Percentiles rank a stretch among this genome's conserved stretches.
Evolutionary conservation across 805 yeast species (phyloP).

Genomic region (Wickerhamomyces strasburgensis): DNA sequence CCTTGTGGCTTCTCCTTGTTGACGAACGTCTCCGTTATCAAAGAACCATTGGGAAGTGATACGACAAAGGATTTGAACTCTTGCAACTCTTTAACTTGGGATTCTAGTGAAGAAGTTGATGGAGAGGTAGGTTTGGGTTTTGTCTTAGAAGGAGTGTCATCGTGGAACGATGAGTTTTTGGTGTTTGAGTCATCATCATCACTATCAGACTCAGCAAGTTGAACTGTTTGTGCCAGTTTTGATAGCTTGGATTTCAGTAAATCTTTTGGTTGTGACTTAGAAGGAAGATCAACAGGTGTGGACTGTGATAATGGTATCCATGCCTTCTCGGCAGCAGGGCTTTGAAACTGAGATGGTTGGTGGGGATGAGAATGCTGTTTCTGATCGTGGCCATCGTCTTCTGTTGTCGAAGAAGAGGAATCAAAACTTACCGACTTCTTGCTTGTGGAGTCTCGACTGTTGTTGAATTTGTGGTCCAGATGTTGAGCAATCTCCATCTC

Average conservation of each 20-base stretch:
- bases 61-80: constrained; percentile 14
- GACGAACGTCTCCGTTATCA: neutral
- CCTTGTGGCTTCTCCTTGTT: no score
- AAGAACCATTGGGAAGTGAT: constrained; percentile 12
- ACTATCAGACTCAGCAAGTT: constrained; percentile 4
- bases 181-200: constrained; percentile 8
- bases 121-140: constrained; percentile 5
- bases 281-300: constrained; percentile 18
- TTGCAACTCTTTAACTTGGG: constrained; percentile 12
- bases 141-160: constrained; percentile 23
- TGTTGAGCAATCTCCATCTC: constrained; percentile 14
- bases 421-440: neutral
- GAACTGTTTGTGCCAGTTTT: constrained; percentile 16
- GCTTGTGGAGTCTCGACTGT: neutral
- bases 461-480: constrained; percentile 11
- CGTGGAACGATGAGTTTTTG: constrained; percentile 5
- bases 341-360: neutral
- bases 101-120: neutral
- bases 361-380: neutral
- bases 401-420: neutral
- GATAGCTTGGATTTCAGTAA: constrained; percentile 23
- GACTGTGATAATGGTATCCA: constrained; percentile 25
- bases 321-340: constrained; percentile 16
- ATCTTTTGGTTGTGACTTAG: constrained; percentile 23
- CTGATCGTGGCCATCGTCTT: neutral